Conservation (phyloP, 2,329 filamentous ascomycete species). For the Chalara sp. region DNA sequence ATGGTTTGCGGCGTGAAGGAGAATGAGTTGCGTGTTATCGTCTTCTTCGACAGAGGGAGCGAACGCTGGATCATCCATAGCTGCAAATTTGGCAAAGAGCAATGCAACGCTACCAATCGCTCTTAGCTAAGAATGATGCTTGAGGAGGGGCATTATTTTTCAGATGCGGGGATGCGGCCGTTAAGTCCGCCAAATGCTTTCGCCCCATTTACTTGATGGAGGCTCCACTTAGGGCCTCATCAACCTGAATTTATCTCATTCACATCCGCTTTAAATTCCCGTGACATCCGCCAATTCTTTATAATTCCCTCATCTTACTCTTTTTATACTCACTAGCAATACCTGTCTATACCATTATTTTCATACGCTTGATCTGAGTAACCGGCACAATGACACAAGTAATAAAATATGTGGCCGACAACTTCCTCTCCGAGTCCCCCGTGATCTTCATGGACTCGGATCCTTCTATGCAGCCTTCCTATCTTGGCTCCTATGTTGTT, state of each 20-base stretch:
- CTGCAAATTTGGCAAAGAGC: neutral
- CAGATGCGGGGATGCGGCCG: too few species aligned
- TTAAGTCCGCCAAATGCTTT: too few species aligned
- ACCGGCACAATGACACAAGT: neutral
- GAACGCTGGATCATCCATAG: conserved; percentile 26
- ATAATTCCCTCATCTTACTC: too few species aligned
- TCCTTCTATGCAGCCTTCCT: neutral
- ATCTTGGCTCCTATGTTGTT: neutral
- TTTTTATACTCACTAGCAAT: too few species aligned
- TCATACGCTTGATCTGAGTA: too few species aligned
- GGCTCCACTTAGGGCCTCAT: too few species aligned
- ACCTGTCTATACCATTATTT: too few species aligned
- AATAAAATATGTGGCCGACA: neutral
- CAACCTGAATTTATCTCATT: too few species aligned
- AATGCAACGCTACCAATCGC: too few species aligned
- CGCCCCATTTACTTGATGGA: too few species aligned
- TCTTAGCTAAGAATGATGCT: neutral
- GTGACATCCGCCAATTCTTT: too few species aligned
- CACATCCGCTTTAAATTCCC: too few species aligned
- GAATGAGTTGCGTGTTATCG: conserved; percentile 45
- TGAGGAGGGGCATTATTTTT: neutral
- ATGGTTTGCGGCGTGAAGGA: conserved; percentile 61
- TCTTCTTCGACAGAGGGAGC: conserved; percentile 14
- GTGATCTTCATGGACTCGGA: neutral
- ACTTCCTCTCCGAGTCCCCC: neutral